Base-by-base conservation (phyloP, 2,329 filamentous ascomycete genomes). In the Fusarium tricinctum region DNA sequence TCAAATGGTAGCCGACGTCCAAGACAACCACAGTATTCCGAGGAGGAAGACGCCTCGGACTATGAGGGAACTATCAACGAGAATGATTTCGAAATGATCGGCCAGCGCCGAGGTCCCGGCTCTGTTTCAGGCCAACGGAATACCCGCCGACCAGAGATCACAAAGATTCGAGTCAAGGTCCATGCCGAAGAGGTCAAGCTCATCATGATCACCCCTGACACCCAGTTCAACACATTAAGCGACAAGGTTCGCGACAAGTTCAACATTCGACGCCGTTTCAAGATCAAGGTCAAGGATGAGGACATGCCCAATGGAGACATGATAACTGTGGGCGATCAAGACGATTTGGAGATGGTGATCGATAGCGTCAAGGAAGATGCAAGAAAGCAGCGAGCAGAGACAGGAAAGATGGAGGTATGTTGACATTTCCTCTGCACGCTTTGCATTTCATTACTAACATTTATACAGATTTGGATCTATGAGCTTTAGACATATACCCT, bases 321-420 rank as follows among this genome's bases (percentile, higher is more conserved):
- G 92, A 97, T 99, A 75, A 97, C 95, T 32, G 91, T 99, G 88
- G 94, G 92, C 30, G 96, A 99, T 78, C 93, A 97, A 79, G 96
- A 99, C 75, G 96, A 99, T 81, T 81, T 97, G 66, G 94, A 98
- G 50, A 92, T 97, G 89, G 89, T 93, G 28, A 85, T 98, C 54
- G 86, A 88, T 78, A 86, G 84, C 46, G 89, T 90, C 8, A 92
- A 89, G 78, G 86, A 86, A 49, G 81, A 83, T 61, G 94, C 92
- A 47, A 88, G 85, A 80, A 92, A 88, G 78, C 91, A 95, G 76
- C 88, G 89, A 73, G 85, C 86, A 66, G 94, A 97, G 67, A 91
- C 94, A 83, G 94, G 92, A 52, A 97, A 97, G 86, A 89, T 97
- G 89, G 96, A 98, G 88, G 93, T 97, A 79, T 86, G 92, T 84